Percentiles rank a stretch among this genome's conserved stretches.
phyloP scores from a whole-genome alignment of 129 eudicot genomes.

The Flaveria bidentis region DNA sequence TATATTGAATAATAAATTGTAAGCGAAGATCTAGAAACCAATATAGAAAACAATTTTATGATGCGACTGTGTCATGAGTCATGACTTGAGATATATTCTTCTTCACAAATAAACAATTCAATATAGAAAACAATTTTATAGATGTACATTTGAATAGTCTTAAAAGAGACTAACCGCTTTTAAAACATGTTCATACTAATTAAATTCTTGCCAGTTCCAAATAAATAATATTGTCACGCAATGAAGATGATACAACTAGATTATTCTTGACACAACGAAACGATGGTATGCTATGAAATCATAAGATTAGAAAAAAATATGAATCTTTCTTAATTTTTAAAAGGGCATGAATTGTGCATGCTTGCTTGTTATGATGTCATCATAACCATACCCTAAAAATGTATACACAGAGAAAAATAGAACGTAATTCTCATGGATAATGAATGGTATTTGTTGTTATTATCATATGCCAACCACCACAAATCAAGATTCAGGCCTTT shows the following conservation, averaged over 20 bases:
- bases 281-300: neutral
- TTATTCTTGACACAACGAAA: neutral
- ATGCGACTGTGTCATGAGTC: neutral
- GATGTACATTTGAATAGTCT: too few species aligned
- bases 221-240: neutral
- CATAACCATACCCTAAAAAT: constrained; percentile 8
- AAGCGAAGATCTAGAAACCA: neutral
- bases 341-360: constrained; percentile 29
- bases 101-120: neutral
- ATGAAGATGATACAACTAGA: neutral
- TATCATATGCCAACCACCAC: neutral
- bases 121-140: neutral
- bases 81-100: neutral
- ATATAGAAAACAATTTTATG: neutral
- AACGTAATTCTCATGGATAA: neutral
- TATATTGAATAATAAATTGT: neutral
- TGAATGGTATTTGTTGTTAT: neutral
- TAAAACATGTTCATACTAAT: too few species aligned
- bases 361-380: constrained; percentile 24
- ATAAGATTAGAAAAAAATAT: constrained; percentile 18
- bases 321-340: constrained; percentile 23
- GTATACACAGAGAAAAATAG: neutral
- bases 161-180: too few species aligned
- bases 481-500: neutral
- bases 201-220: too few species aligned